phyloP scores from a whole-genome alignment of 2,329 filamentous ascomycete species.

The Ophiocordyceps camponoti-saundersi region DNA sequence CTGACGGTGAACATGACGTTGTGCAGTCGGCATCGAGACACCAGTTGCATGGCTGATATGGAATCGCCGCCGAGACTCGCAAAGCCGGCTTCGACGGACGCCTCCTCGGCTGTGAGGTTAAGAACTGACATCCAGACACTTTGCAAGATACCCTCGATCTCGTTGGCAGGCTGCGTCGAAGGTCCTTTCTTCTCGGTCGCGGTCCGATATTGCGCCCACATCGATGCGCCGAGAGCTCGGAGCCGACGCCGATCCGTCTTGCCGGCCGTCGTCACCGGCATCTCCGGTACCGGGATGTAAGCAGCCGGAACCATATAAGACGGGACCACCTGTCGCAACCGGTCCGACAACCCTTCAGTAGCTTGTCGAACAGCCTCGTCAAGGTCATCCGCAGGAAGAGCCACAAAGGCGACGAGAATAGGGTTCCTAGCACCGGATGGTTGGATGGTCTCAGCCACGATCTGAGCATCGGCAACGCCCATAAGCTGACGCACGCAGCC shows the following conservation, averaged over 20 bases:
- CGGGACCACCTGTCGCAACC: slow-evolving; percentile 1
- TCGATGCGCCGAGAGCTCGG: slow-evolving; percentile 2
- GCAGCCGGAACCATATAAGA: slow-evolving; percentile 6
- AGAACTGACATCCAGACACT: slow-evolving; percentile 22
- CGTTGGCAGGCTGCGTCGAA: not conserved
- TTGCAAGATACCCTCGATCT: not conserved
- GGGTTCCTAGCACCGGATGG: not conserved
- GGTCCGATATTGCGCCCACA: not conserved
- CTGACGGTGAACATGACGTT: slow-evolving; percentile 13
- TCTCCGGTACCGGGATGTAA: slow-evolving; percentile 2
- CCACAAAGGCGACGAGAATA: slow-evolving; percentile 4
- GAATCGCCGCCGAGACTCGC: slow-evolving; percentile 26
- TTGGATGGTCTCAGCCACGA: slow-evolving; percentile 3
- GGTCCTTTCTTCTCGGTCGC: not conserved
- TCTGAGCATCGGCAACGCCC: not conserved
- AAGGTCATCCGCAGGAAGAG: not conserved
- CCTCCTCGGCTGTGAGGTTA: slow-evolving; percentile 12
- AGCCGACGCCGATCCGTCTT: slow-evolving; percentile 4
- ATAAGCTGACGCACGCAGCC: slow-evolving; percentile 1
- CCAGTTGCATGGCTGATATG: slow-evolving; percentile 23
- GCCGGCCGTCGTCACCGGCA: slow-evolving; percentile 4
- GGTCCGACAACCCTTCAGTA: not conserved
- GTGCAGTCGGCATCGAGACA: slow-evolving; percentile 18
- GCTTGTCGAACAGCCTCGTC: not conserved
- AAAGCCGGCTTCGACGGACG: slow-evolving; percentile 17